These are phyloP conservation scores for Termitomyces sp. DNA, from an alignment of 768 basidiomycete species.

Conservation along the genomic window DNA sequence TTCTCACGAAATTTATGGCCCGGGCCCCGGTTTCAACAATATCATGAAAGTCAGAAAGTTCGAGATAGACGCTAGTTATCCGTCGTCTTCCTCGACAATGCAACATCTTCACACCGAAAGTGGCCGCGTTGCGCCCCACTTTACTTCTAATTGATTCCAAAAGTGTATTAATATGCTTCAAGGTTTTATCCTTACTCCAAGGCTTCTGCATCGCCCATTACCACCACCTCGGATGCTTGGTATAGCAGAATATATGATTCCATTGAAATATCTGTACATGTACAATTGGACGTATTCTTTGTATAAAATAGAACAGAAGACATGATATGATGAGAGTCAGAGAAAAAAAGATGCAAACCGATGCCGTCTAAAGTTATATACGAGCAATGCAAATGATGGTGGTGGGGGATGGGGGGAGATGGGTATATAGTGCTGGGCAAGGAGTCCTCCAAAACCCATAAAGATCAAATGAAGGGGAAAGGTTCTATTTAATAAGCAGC, in stretches of 20 bases:
- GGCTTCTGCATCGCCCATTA: neutral
- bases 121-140: neutral
- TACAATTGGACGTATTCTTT: conserved; percentile 9
- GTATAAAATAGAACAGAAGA: conserved; percentile 2
- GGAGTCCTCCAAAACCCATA: neutral
- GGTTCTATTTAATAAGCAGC: conserved; percentile 5
- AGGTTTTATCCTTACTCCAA: neutral
- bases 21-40: neutral
- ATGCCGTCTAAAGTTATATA: conserved; percentile 12
- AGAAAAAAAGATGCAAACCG: neutral
- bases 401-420: neutral
- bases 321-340: neutral
- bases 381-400: conserved; percentile 7
- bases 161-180: neutral
- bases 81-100: conserved; percentile 3
- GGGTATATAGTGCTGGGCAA: neutral
- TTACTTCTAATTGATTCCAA: neutral
- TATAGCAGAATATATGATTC: neutral
- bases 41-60: neutral
- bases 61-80: neutral
- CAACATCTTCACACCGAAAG: neutral
- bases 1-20: no score
- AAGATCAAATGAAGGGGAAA: neutral
- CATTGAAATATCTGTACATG: conserved; percentile 6
- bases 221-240: neutral